phyloP scores from a whole-genome alignment of 2,329 filamentous ascomycete species.

The Phialophora tarda region DNA sequence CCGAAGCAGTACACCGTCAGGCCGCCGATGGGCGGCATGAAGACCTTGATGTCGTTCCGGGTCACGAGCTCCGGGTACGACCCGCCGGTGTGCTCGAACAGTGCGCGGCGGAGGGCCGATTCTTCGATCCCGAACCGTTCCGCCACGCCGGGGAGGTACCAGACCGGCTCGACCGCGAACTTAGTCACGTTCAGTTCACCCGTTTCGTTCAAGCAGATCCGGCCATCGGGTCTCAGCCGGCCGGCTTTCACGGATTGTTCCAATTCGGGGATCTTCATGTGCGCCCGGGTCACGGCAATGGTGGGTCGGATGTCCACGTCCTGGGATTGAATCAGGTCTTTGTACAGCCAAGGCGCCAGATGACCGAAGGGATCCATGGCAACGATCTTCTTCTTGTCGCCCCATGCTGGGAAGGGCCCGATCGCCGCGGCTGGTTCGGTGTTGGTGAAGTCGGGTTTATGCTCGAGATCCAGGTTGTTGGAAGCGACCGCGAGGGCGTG shows the following conservation, averaged over 20 bases:
- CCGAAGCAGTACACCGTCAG: constrained; percentile 97
- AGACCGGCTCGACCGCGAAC: constrained; percentile 92
- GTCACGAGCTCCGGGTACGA: constrained; percentile 98
- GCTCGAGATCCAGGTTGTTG: constrained; percentile 82
- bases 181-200: constrained; percentile 95
- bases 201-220: constrained; percentile 81
- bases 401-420: constrained; percentile 88
- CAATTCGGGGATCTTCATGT: constrained; percentile 96
- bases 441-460: constrained; percentile 79
- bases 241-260: constrained; percentile 84
- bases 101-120: constrained; percentile 77
- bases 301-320: constrained; percentile 86
- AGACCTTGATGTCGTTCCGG: constrained; percentile 90
- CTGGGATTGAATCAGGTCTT: constrained; percentile 76
- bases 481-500: constrained; percentile 91
- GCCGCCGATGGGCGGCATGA: constrained; percentile 92
- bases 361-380: constrained; percentile 97
- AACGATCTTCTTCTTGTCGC: constrained; percentile 89
- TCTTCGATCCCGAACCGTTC: constrained; percentile 95
- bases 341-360: constrained; percentile 81
- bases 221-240: constrained; percentile 78
- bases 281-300: constrained; percentile 88
- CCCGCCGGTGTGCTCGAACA: constrained; percentile 95
- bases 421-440: constrained; percentile 91
- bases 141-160: constrained; percentile 86